These are phyloP conservation scores for Corymbia citriodora DNA, from an alignment of 441 rosid species.

Conservation along the genomic window DNA sequence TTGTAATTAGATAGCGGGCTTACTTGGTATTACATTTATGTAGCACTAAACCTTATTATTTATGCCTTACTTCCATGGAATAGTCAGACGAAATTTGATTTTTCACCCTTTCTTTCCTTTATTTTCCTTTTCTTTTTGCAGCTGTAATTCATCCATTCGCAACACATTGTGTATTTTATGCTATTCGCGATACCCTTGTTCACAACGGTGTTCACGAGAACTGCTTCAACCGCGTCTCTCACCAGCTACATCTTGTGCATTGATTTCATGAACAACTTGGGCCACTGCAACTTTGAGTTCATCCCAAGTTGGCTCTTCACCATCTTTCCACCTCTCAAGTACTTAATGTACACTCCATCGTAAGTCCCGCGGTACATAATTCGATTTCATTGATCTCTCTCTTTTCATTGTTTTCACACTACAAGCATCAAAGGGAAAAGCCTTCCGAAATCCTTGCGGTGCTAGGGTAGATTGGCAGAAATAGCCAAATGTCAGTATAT, in stretches of 20 bases:
- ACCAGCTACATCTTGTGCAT: slow-evolving; percentile 30
- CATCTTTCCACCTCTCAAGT: slow-evolving; percentile 62
- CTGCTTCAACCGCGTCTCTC: slow-evolving; percentile 16
- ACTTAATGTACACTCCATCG: slow-evolving; percentile 63
- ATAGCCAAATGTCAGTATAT: neutral
- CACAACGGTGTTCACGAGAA: slow-evolving; percentile 18
- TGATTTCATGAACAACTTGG: slow-evolving; percentile 73
- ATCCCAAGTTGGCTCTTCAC: slow-evolving; percentile 37
- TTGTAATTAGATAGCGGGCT: neutral
- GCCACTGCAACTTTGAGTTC: slow-evolving; percentile 74
- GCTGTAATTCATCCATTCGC: neutral
- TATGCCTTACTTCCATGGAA: neutral
- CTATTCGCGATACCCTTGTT: slow-evolving; percentile 37
- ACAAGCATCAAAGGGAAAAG: neutral
- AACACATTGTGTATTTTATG: neutral
- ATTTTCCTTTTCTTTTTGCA: neutral
- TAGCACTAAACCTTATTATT: neutral
- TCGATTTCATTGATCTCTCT: neutral
- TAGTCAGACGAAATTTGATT: neutral
- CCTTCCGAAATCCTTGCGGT: neutral
- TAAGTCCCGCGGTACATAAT: slow-evolving; percentile 15
- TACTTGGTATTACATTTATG: neutral
- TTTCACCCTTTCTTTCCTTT: neutral
- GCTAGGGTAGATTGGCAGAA: neutral
- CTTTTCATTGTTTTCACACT: neutral